Percentiles rank a stretch among this genome's conserved stretches.
phyloP scores from a whole-genome alignment of 2,329 filamentous ascomycete genomes.

The Cladophialophora yegresii region DNA sequence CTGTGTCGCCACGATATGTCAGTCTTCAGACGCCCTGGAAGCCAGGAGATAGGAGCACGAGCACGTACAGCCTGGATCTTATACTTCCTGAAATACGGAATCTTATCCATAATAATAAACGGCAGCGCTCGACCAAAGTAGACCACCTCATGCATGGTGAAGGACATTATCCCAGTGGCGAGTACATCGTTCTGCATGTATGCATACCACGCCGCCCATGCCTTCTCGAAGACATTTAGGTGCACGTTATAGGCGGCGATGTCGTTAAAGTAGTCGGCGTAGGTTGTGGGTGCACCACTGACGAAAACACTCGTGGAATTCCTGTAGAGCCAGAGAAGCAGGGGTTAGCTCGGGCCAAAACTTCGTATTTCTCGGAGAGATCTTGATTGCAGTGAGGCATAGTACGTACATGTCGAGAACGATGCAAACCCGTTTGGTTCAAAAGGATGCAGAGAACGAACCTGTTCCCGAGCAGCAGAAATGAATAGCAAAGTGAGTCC shows the following conservation, averaged over 20 bases:
- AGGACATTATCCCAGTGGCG: constrained; percentile 96
- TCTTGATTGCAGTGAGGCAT: not conserved
- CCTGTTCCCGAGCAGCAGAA: not conserved
- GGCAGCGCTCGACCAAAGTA: constrained; percentile 92
- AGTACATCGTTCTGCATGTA: constrained; percentile 98
- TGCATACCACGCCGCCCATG: constrained; percentile 96
- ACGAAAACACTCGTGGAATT: constrained; percentile 45
- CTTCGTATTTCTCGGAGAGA: not conserved
- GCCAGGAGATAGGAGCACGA: constrained; percentile 39
- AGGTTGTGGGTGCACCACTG: constrained; percentile 54
- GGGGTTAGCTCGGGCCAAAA: constrained; percentile 4
- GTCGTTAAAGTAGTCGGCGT: constrained; percentile 67
- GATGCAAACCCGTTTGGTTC: not conserved
- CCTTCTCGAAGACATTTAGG: constrained; percentile 80
- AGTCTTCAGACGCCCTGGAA: constrained; percentile 18
- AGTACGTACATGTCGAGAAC: constrained; percentile 24
- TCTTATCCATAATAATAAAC: constrained; percentile 87
- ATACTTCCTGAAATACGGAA: constrained; percentile 86
- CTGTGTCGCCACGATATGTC: constrained; percentile 43
- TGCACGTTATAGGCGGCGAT: constrained; percentile 75
- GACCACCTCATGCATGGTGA: constrained; percentile 87
- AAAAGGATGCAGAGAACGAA: not conserved
- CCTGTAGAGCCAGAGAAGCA: constrained; percentile 38
- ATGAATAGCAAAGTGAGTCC: not conserved
- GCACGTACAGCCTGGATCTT: constrained; percentile 82